These are phyloP conservation scores for Sugiyamaella lignohabitans DNA, from an alignment of 805 yeast species.

Conservation along the genomic window DNA sequence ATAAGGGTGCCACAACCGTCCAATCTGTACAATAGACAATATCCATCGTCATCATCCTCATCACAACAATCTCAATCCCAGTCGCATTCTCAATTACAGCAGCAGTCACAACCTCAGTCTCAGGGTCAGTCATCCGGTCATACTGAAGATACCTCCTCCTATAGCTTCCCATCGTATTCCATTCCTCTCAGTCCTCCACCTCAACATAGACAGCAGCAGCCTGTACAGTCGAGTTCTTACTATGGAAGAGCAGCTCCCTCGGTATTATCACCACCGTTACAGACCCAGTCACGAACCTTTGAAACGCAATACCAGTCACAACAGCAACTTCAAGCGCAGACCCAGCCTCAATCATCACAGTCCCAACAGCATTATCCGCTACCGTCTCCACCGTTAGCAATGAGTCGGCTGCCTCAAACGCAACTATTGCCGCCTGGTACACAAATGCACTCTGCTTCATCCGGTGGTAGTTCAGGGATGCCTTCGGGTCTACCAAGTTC, in stretches of 20 bases:
- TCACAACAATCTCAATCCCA: background rate
- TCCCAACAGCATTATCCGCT: conserved; percentile 9
- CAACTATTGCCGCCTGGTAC: conserved; percentile 1
- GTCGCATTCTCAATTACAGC: conserved; percentile 3
- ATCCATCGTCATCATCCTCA: too few relatives aligned
- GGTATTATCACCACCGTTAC: background rate
- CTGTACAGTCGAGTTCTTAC: too few relatives aligned
- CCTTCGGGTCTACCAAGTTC: background rate
- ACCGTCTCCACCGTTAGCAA: conserved; percentile 2
- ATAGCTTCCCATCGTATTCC: background rate
- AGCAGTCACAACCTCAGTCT: conserved; percentile 1
- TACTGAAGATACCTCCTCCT: background rate
- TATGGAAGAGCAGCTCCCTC: background rate
- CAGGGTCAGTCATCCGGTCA: too few relatives aligned
- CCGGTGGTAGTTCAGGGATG: background rate
- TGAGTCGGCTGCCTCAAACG: conserved; percentile 1
- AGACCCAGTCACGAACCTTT: background rate
- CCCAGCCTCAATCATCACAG: conserved; percentile 5
- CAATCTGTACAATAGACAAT: background rate
- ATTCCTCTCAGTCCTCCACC: background rate
- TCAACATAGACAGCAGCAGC: background rate
- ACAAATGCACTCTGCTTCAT: conserved; percentile 6
- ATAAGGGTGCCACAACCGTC: background rate
- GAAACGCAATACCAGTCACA: conserved; percentile 7
- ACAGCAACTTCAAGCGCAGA: conserved; percentile 10